Evolutionary conservation across 2,329 filamentous ascomycete genomes (phyloP).

Genomic region (Colletotrichum trifolii): DNA sequence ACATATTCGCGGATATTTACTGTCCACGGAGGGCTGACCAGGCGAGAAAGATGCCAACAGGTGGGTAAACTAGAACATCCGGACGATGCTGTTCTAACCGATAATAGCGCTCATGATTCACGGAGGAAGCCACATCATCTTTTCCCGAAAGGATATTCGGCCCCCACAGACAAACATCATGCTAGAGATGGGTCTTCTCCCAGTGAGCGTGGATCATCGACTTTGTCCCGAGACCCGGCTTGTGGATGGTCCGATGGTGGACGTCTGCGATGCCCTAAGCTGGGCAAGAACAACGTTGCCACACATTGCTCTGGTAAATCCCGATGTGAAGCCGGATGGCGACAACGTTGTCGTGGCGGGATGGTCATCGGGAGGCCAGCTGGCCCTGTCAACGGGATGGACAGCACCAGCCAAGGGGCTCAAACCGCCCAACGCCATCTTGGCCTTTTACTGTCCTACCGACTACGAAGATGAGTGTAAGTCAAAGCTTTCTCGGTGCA

Average conservation of each 20-base stretch:
- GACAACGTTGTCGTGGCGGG: slow-evolving; percentile 54
- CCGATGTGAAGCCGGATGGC: slow-evolving; percentile 39
- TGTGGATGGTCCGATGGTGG: slow-evolving; percentile 56
- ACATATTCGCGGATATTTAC: slow-evolving; percentile 12
- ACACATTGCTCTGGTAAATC: slow-evolving; percentile 39
- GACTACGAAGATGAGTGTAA: slow-evolving; percentile 29
- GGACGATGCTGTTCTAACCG: not conserved
- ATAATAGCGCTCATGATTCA: slow-evolving; percentile 56
- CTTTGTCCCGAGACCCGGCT: slow-evolving; percentile 61
- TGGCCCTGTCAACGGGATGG: slow-evolving; percentile 57
- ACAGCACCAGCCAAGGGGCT: slow-evolving; percentile 46
- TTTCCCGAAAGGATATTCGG: slow-evolving; percentile 51
- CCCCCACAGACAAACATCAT: slow-evolving; percentile 51
- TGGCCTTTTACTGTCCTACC: slow-evolving; percentile 28
- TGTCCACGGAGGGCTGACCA: slow-evolving; percentile 6
- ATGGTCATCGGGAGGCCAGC: slow-evolving; percentile 60
- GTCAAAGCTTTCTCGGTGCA: not conserved
- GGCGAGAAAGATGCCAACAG: slow-evolving; percentile 7
- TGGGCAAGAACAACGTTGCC: slow-evolving; percentile 52
- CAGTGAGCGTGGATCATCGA: slow-evolving; percentile 61
- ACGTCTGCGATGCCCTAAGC: slow-evolving; percentile 54
- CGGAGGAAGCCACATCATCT: slow-evolving; percentile 54
- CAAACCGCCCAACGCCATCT: slow-evolving; percentile 44
- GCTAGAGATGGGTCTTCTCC: slow-evolving; percentile 53
- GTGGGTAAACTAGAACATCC: not conserved